phyloP scores from a whole-genome alignment of 805 yeast genomes.

The Hanseniaspora pseudoguilliermondii region DNA sequence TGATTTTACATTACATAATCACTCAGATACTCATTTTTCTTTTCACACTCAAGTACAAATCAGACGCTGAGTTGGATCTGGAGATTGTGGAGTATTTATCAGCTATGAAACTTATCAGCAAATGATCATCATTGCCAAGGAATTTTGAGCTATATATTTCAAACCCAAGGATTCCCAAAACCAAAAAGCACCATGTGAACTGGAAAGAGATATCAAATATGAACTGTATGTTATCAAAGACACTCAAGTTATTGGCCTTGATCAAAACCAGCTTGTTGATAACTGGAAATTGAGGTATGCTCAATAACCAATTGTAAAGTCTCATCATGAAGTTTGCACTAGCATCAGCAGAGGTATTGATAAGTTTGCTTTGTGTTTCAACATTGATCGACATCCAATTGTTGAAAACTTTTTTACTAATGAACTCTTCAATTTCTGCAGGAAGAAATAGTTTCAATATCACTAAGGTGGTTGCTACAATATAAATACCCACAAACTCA shows the following conservation, averaged over 20 bases:
- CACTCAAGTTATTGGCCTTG: background rate
- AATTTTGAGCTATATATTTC: background rate
- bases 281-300: slow-evolving; percentile 8
- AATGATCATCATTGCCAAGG: background rate
- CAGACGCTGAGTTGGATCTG: background rate
- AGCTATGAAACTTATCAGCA: background rate
- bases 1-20: background rate
- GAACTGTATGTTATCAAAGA: background rate
- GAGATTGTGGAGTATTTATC: background rate
- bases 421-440: slow-evolving; percentile 7
- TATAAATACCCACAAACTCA: slow-evolving; percentile 9
- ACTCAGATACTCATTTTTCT: background rate
- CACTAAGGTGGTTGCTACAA: slow-evolving; percentile 5
- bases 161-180: background rate
- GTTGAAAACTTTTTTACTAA: background rate
- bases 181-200: slow-evolving; percentile 3
- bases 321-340: background rate
- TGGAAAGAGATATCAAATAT: slow-evolving; percentile 6
- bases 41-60: background rate
- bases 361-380: background rate
- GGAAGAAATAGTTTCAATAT: slow-evolving; percentile 7
- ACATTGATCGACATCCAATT: slow-evolving; percentile 5
- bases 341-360: background rate
- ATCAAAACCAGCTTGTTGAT: slow-evolving; percentile 2
- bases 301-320: background rate